Conservation (phyloP, 805 yeast species). For the Schizosaccharomyces lindneri region DNA sequence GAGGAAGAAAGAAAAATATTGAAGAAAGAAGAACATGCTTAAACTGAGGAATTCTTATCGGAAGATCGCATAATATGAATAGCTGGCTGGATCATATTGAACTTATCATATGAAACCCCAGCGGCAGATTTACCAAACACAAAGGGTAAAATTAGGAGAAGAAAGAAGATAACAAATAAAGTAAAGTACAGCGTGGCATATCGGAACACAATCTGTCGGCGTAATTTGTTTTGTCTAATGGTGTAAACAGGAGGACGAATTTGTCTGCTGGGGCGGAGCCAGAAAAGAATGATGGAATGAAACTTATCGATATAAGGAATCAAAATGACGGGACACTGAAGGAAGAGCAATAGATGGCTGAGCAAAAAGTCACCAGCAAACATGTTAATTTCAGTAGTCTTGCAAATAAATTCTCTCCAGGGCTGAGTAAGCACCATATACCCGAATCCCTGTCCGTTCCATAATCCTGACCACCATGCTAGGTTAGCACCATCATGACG, state of each 20-base stretch:
- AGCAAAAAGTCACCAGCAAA: conserved; percentile 90
- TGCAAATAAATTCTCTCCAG: conserved; percentile 79
- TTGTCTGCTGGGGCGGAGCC: conserved; percentile 93
- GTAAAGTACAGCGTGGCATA: conserved; percentile 61
- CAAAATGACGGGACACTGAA: conserved; percentile 64
- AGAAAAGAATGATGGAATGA: conserved; percentile 95
- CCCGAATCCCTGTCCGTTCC: conserved; percentile 91
- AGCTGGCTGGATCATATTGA: background rate
- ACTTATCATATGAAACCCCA: background rate
- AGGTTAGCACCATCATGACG: conserved; percentile 86
- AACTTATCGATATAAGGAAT: conserved; percentile 83
- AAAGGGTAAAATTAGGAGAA: conserved; percentile 75
- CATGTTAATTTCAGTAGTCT: conserved; percentile 78
- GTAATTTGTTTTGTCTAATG: conserved; percentile 79
- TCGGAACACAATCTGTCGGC: conserved; percentile 92
- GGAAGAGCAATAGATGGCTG: conserved; percentile 70
- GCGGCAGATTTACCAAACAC: conserved; percentile 19
- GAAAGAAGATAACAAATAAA: conserved; percentile 44
- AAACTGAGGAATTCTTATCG: background rate
- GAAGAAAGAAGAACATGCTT: background rate
- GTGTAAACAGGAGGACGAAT: conserved; percentile 96
- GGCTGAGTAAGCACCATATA: conserved; percentile 91
- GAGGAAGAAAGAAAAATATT: background rate
- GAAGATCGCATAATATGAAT: background rate
- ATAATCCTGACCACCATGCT: conserved; percentile 99